Evolutionary conservation across 108 stramenopile genomes (phyloP), one percentile per base, ranked within the genome.

Genomic region (Cyclotella choctawhatcheeana): DNA sequence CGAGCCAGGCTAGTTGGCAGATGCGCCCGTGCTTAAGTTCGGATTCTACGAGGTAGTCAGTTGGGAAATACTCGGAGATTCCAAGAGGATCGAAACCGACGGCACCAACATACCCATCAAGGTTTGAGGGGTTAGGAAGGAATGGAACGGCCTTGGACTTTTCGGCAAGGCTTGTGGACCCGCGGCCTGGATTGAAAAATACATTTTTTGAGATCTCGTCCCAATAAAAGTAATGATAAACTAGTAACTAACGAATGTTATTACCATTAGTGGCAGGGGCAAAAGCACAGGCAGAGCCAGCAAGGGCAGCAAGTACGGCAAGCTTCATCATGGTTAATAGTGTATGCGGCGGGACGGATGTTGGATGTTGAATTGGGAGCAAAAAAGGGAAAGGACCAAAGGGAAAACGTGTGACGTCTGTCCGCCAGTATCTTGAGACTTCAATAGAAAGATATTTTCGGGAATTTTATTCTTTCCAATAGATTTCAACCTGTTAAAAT

Each of bases 1-100:
- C 97, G 30, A 90, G 79, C 84, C 91, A 78, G 35, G 96, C 97
- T 60, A 98, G 75, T 91, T 93, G 93, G 72, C 87, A 89, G 64
- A 97, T 88, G 65, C 97, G 97, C 29, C 96, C 94, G 78, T 98
- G 97, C 86, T 97, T 98, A 44, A 98, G 76, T 77, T 98, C 97
- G 33, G 95, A 91, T 82, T 97, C 92, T 32, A 94, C 89, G 64
- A 98, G 84, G 83, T 86, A 97, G 79, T 96, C 95, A 54, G 95
- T 76, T 64, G 93, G 93, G 73, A 97, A 44, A 53, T 86, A 93
- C 60, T 88, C 87, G 13, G 95, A 89, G 82, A 98, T 84, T 18
- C 95, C 87, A 53, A 98, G 83, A 22, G 97, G 97, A 82, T 97
- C 97, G 72, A 97, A 97, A 54, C 96, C 97, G 43, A 82, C 88